These are phyloP conservation scores for Penicillium pancosmium DNA, from an alignment of 495 filamentous ascomycete species.

Conservation along the genomic window DNA sequence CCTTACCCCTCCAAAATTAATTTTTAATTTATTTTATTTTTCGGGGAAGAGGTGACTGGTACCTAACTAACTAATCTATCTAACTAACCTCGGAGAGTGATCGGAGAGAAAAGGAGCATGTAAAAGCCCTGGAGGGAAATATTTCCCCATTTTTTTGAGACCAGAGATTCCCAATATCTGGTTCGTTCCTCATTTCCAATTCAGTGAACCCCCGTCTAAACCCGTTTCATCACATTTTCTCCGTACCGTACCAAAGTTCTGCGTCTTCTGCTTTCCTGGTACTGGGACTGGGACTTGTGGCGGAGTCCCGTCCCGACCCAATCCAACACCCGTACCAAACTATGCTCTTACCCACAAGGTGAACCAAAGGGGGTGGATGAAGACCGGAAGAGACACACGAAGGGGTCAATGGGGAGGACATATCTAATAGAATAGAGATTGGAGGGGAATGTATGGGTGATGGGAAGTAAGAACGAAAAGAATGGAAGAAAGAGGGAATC, in stretches of 20 bases:
- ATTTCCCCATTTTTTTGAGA: background rate
- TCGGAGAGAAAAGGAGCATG: background rate
- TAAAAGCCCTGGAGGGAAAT: no score
- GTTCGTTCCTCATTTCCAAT: background rate
- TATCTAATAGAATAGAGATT: no score
- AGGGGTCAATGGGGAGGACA: no score
- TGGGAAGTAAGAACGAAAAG: background rate
- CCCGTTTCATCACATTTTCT: background rate
- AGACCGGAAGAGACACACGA: background rate
- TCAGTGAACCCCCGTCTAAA: no score
- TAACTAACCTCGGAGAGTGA: background rate
- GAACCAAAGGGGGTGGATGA: background rate
- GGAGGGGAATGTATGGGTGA: no score
- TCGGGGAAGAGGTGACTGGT: no score
- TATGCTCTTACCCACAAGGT: no score
- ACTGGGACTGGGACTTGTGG: background rate
- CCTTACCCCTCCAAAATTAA: background rate
- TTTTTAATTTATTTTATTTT: background rate
- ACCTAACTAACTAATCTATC: no score
- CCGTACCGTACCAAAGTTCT: conserved; percentile 3
- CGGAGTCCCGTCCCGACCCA: conserved; percentile 26
- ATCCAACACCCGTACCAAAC: conserved; percentile 7
- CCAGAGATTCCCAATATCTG: background rate
- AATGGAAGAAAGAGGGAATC: background rate
- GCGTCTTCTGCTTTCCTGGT: background rate